Percentiles rank a stretch among this genome's conserved stretches.
Evolutionary conservation across 345 rosid genomes (phyloP).

Genomic region (Eutrema heterophyllum): DNA sequence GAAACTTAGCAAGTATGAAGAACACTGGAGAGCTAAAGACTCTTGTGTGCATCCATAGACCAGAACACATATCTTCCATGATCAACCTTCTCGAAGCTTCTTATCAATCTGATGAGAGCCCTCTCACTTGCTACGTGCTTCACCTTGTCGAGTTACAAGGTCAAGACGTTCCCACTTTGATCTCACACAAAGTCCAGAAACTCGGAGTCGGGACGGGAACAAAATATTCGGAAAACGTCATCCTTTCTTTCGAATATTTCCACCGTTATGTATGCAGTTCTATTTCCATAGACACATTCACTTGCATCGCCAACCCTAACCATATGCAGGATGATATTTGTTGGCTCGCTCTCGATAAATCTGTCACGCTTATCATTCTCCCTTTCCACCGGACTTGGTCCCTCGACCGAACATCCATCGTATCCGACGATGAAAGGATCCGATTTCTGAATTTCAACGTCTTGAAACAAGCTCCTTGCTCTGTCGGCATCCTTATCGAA

Average conservation of each 20-base stretch:
- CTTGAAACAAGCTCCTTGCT: slow-evolving; percentile 61
- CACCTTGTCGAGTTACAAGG: slow-evolving; percentile 54
- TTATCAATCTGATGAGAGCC: slow-evolving; percentile 32
- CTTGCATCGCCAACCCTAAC: slow-evolving; percentile 27
- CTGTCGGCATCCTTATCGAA: slow-evolving; percentile 47
- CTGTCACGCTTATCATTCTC: slow-evolving; percentile 41
- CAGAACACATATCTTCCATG: slow-evolving; percentile 34
- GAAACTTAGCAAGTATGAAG: slow-evolving; percentile 33
- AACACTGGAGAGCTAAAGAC: slow-evolving; percentile 35
- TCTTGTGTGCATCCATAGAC: slow-evolving; percentile 50
- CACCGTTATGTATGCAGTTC: slow-evolving; percentile 23
- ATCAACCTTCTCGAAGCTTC: slow-evolving; percentile 37
- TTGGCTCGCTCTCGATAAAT: slow-evolving; percentile 45
- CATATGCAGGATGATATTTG: slow-evolving; percentile 62
- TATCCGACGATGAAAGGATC: slow-evolving; percentile 29
- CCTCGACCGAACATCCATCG: slow-evolving; percentile 25
- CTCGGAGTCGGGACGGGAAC: slow-evolving; percentile 2
- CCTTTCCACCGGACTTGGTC: slow-evolving; percentile 65
- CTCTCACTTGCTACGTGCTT: slow-evolving; percentile 40
- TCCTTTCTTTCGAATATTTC: slow-evolving; percentile 34
- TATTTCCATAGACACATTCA: slow-evolving; percentile 31
- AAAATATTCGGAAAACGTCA: slow-evolving; percentile 36
- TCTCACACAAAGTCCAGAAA: slow-evolving; percentile 43
- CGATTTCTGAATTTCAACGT: slow-evolving; percentile 38
- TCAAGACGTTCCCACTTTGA: slow-evolving; percentile 41